Evolutionary conservation across 805 yeast species (phyloP).

Genomic region (Yarrowia sp.): DNA sequence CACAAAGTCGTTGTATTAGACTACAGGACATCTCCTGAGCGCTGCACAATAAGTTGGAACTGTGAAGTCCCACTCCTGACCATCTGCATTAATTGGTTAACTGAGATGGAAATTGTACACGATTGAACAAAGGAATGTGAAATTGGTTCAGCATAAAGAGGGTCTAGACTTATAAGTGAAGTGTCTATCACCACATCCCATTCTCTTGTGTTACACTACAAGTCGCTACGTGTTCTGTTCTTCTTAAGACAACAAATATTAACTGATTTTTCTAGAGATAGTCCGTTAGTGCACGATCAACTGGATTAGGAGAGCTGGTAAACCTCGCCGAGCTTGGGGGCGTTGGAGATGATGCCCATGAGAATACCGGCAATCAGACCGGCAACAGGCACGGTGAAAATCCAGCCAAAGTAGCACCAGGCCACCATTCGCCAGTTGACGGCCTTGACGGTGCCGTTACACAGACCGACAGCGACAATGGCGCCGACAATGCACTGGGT

Average conservation of each 20-base stretch:
- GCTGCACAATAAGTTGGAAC: no score
- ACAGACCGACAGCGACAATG: slow-evolving; percentile 75
- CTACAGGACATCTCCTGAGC: no score
- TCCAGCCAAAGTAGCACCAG: slow-evolving; percentile 77
- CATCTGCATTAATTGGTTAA: no score
- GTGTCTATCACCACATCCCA: no score
- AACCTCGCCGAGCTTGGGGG: slow-evolving; percentile 50
- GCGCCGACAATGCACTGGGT: slow-evolving; percentile 84
- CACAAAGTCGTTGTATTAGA: no score
- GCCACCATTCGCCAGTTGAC: slow-evolving; percentile 80
- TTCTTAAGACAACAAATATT: slow-evolving; percentile 6
- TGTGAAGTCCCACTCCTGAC: no score
- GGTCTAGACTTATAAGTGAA: no score
- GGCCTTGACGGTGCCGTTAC: slow-evolving; percentile 66
- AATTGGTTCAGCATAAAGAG: no score
- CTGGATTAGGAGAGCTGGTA: slow-evolving; percentile 43
- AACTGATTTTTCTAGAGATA: slow-evolving; percentile 19
- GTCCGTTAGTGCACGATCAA: background rate
- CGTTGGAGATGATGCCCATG: slow-evolving; percentile 44
- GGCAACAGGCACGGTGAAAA: slow-evolving; percentile 74
- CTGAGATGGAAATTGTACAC: no score
- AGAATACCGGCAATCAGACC: slow-evolving; percentile 73
- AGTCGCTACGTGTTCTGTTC: no score
- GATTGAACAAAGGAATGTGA: no score
- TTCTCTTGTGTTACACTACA: no score